phyloP scores from a whole-genome alignment of 768 basidiomycete species.

The Multifurca ochricompacta region DNA sequence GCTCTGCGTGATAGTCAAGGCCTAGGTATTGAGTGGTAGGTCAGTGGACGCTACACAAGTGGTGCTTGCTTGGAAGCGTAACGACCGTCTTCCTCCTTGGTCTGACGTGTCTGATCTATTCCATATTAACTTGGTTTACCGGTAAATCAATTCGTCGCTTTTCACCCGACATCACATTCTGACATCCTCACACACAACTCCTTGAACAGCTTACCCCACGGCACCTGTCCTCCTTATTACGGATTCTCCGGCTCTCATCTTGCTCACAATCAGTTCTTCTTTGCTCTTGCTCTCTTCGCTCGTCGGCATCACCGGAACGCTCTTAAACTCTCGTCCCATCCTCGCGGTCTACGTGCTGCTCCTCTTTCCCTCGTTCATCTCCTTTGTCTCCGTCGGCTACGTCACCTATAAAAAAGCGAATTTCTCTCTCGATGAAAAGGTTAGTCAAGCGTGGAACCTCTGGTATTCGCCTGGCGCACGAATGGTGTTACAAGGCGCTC shows the following conservation, averaged over 20 bases:
- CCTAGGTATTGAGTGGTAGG: conserved; percentile 34
- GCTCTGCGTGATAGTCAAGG: conserved; percentile 31
- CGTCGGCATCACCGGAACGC: conserved; percentile 49
- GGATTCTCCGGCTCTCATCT: conserved; percentile 46
- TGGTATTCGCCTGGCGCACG: conserved; percentile 49
- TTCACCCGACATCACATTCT: not conserved
- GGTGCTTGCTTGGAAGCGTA: conserved; percentile 50
- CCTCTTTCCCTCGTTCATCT: conserved; percentile 55
- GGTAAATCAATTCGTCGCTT: conserved; percentile 30
- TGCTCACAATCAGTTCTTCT: conserved; percentile 51
- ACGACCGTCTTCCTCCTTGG: conserved; percentile 49
- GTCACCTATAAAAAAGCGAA: conserved; percentile 52
- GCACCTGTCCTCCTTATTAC: conserved; percentile 59
- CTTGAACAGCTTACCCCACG: conserved; percentile 48
- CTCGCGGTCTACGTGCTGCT: conserved; percentile 61
- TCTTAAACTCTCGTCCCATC: conserved; percentile 62
- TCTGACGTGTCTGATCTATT: conserved; percentile 39
- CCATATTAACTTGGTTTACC: conserved; percentile 52
- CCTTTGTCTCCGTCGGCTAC: conserved; percentile 55
- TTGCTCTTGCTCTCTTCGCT: conserved; percentile 51
- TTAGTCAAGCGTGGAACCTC: conserved; percentile 61
- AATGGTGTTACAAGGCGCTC: conserved; percentile 50
- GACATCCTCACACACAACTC: not conserved
- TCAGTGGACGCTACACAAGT: conserved; percentile 58
- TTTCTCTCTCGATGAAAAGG: conserved; percentile 56